Base-by-base conservation (phyloP, 768 basidiomycete species). In the Pleurotus eryngii region DNA sequence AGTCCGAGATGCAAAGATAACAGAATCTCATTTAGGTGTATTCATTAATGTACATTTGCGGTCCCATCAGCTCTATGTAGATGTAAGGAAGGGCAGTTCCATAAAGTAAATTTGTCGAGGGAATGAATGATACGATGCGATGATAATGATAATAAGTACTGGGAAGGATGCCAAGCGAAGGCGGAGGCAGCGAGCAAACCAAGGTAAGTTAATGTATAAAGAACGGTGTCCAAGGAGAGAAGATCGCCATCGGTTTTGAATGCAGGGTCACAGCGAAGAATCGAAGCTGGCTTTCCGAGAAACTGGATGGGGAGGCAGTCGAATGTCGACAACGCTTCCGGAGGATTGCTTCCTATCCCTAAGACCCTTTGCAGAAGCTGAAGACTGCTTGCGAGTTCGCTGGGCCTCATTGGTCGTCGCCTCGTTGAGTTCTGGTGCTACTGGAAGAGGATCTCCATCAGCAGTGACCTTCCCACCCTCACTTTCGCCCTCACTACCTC, bases 401-500 rank as follows among this genome's bases (percentile, higher is more conserved):
- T 45, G 11, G n/a, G n/a, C 11, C 42, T 17, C 42, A 3, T 2
- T 14, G 14, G n/a, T 11, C 9, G 14, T 15, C 11, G 43, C 43
- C n/a, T 45, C 43, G 43, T n/a, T 45, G 43, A 45, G 43, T 11
- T 35, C 30, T 35, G 30, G 30, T 35, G 30, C 30, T 35, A 8
- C 30, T 35, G 30, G 30, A 35, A 35, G 30, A 12, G 30, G 30
- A 35, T 35, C 47, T 40, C 46, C 48, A 42, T 42, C 53, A 55
- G 53, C 8, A 18, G 18, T 30, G 12, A 61, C 58, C 15, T 45
- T 57, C 18, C n/a, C 59, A 4, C 37, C 43, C 5, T 45, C 57
- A 26, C 35, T 57, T 18, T 56, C 27, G 22, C 60, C 58, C 46
- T 57, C 65, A 57, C 55, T 43, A 40, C 50, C 57, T 59, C 65